Conservation (phyloP, 768 basidiomycete species). For the Serendipita sp. region DNA sequence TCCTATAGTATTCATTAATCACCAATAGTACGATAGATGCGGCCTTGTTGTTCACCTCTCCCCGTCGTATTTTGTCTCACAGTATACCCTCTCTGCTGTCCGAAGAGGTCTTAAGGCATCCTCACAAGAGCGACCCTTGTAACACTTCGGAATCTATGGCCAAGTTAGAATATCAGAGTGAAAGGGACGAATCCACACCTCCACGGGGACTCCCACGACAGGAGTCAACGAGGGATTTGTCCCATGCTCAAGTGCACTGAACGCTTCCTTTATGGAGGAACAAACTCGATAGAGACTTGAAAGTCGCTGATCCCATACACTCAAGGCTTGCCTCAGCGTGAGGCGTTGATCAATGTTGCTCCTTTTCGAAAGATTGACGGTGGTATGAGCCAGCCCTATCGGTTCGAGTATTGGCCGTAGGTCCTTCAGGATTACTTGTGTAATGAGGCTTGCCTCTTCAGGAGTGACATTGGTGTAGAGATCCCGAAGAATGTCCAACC, state of each 20-base stretch:
- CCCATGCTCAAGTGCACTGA: constrained; percentile 23
- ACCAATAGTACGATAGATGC: not conserved
- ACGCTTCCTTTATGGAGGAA: constrained; percentile 45
- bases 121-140: constrained; percentile 47
- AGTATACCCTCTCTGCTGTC: constrained; percentile 41
- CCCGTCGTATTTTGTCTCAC: constrained; percentile 89
- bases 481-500: constrained; percentile 28
- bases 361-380: constrained; percentile 37
- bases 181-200: constrained; percentile 25
- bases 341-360: constrained; percentile 39
- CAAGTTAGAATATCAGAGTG: not conserved
- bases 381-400: constrained; percentile 32
- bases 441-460: constrained; percentile 47
- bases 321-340: constrained; percentile 47
- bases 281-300: constrained; percentile 34
- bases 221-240: constrained; percentile 21
- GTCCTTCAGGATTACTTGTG: constrained; percentile 82
- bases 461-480: constrained; percentile 49
- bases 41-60: constrained; percentile 34
- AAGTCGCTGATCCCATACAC: constrained; percentile 54
- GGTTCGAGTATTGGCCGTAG: constrained; percentile 67
- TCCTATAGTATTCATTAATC: constrained; percentile 18
- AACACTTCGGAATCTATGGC: constrained; percentile 61
- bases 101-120: constrained; percentile 37
- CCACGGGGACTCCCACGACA: constrained; percentile 42